Evolutionary conservation across 1,139 yeast genomes (phyloP).

Genomic region (Saccharomyces pastorianus): DNA sequence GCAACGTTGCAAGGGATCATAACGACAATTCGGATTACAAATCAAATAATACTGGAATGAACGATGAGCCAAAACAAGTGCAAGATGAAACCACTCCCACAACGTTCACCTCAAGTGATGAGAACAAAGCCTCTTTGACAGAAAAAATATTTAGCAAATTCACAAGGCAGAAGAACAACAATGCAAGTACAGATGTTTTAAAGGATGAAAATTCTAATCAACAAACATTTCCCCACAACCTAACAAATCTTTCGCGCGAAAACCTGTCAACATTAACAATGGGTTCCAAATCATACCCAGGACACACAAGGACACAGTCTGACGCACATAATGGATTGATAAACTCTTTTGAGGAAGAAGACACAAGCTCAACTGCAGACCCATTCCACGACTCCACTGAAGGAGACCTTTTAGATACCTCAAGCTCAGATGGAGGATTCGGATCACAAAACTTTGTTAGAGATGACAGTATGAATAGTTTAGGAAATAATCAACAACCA

Average conservation of each 20-base stretch:
- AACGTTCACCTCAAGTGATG: not conserved
- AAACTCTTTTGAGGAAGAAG: constrained; percentile 6
- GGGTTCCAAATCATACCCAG: not conserved
- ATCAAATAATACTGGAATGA: constrained; percentile 9
- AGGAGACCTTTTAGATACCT: not conserved
- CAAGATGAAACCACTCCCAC: not conserved
- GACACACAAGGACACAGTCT: constrained; percentile 14
- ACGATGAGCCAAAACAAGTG: not conserved
- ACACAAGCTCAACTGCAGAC: not conserved
- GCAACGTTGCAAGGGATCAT: constrained; percentile 64
- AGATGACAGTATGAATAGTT: not conserved
- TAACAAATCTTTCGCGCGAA: not conserved
- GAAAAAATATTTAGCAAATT: constrained; percentile 17
- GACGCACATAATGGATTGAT: constrained; percentile 15
- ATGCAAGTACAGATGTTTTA: constrained; percentile 1
- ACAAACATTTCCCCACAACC: not conserved
- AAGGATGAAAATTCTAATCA: not conserved
- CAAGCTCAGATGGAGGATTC: not conserved
- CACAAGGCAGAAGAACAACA: constrained; percentile 13
- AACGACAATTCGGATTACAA: constrained; percentile 37
- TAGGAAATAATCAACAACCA: not conserved
- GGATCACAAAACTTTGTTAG: not conserved
- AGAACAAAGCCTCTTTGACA: constrained; percentile 9
- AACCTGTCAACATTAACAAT: not conserved
- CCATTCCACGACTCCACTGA: not conserved